Evolutionary conservation across 306 rosid species (phyloP), one percentile per base, ranked within the genome.

Genomic region (Citrullus amarus): DNA sequence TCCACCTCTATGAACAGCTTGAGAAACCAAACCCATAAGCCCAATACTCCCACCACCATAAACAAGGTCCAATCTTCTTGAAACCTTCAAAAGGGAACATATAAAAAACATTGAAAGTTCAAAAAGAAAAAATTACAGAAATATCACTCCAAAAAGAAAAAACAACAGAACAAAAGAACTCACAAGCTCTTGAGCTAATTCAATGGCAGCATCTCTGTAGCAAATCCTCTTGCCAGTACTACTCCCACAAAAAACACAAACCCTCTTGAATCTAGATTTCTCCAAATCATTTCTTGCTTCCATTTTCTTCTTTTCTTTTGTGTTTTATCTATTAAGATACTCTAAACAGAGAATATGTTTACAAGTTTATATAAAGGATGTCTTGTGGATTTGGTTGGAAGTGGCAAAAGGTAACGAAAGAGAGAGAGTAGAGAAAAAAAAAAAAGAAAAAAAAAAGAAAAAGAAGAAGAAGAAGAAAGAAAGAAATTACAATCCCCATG

Each of bases 11-110:
- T 88, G 89, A 79, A 88, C 91, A 68, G 89, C 87, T 70, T 86
- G 88, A 9, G 92, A 83, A 76, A 88, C 88, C 81, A 83, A 76
- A 58, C 90, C 92, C 92, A 88, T 88, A 12, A 88, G 75, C n/a
- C 92, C 92, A 22, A 86, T 85, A 59, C 90, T 81, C n/a, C 92
- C 92, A 12, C 92, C 92, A 30, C 92, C 90, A 75, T 89, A 89
- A n/a, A 86, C 90, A 65, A 89, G 92, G 78, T 83, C 87, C 66
- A 89, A 61, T 76, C 79, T 80, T 65, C 85, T 83, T 32, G 86
- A 81, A 13, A 89, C 92, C 92, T 88, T 81, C 34, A 22, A 86
- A 30, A 73, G 53, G 34, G 18, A 56, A 66, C 5, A n/a, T 16
- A 44, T 25, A 20, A 7, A 7, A 41, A 20, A 22, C 9, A 10